Conservation (phyloP, 768 basidiomycete species). For the Phanerodontia chrysosporium region DNA sequence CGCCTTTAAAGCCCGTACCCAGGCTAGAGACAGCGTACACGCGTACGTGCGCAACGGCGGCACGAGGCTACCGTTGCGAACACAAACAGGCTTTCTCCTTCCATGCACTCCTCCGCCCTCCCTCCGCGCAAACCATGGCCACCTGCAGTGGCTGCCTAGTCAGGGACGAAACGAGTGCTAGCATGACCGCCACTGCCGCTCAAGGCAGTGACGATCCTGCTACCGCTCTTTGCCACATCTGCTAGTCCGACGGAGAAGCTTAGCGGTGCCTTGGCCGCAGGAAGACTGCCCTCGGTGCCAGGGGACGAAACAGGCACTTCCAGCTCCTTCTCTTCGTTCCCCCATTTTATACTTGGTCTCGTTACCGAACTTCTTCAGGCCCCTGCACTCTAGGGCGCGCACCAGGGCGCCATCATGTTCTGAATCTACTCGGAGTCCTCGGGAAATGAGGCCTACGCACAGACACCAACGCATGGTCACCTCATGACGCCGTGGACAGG, state of each 20-base stretch:
- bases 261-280: neutral
- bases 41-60: neutral
- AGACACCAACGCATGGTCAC: neutral
- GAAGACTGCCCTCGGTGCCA: neutral
- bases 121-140: too few species aligned
- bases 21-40: neutral
- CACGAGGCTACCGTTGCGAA: neutral
- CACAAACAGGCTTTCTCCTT: too few species aligned
- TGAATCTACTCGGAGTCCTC: neutral
- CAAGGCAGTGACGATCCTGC: conserved; percentile 11
- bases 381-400: too few species aligned
- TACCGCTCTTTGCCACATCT: neutral
- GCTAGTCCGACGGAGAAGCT: neutral
- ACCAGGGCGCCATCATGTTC: neutral
- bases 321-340: too few species aligned
- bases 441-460: neutral
- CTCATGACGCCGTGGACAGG: neutral
- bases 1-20: neutral
- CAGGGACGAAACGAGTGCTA: neutral
- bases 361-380: too few species aligned
- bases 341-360: too few species aligned
- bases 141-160: neutral
- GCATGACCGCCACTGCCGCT: conserved; percentile 2
- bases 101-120: too few species aligned
- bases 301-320: too few species aligned